Evolutionary conservation across 768 basidiomycete genomes (phyloP), one percentile per base, ranked within the genome.

Genomic region (Suillus ampliporus): DNA sequence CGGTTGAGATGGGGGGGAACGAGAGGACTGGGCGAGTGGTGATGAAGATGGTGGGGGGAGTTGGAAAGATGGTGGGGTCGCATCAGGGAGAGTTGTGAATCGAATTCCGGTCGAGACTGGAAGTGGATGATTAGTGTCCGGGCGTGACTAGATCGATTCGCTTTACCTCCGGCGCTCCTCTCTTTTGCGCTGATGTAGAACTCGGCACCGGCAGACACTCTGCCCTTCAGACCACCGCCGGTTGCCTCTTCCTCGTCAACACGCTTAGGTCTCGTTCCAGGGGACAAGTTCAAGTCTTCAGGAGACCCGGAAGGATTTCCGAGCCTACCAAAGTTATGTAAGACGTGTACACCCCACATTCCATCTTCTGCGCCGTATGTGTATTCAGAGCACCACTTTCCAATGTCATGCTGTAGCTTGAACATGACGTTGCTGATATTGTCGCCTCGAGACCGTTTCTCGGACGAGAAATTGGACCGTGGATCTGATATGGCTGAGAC

Each of bases 161-260:
- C n/a, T 81, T 76, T 66, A 95, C 95, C 89, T 72, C 97, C 97
- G 0, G 93, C 93, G 72, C 94, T 96, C 67, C 88, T 86, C 77
- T 98, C 95, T 72, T 93, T 93, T 10, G 92, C 92, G 64, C 95
- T 97, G 72, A 97, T 86, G 75, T 97, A 99, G 21, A 97, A 75
- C 72, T 99, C 97, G 15, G 93, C 96, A 34, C 97, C 97, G 19
- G 94, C 88, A 1, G 94, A 95, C 52, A 97, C 86, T 28, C 97
- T 85, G 0, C 97, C 97, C 71, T 88, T 92, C 35, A 98, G 80
- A 0, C 97, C 96, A 35, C 94, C 93, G 61, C 94, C 93, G 66
- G 95, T 89, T 31, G 91, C 90, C 52, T 97, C 96, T 77, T 97
- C 95, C 72, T 97, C 95, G 60, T 98, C 97, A 5, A 97, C 87